Base-by-base conservation (phyloP, 2,329 filamentous ascomycete species). In the Knufia petricola region DNA sequence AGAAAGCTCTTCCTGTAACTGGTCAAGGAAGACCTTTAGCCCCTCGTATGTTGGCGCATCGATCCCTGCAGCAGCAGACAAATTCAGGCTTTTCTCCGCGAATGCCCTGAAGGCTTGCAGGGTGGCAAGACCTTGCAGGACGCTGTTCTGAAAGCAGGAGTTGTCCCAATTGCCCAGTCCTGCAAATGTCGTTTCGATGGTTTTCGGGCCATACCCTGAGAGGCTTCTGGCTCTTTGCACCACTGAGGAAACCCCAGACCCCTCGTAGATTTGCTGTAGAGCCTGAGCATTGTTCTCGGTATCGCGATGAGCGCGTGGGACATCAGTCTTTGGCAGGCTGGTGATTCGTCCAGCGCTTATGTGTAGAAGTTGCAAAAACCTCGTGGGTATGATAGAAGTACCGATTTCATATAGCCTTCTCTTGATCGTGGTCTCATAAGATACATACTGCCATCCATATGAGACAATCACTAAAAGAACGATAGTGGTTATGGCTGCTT, bases 131-230 rank as follows among this genome's bases (percentile, higher is more conserved):
- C 83, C 82, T 64, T 95, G 88, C 9, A 98, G 79, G 17, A 95
- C 83, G 62, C 89, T 95, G 66, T 98, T 98, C 66, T 96, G 92
- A 64, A 94, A 98, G 70, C 92, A 96, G 1, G 88, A 95, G 63
- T 95, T 95, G 69, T 94, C 87, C 69, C 82, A 83, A 64, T 98
- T 98, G 8, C 87, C 87, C 46, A 96, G 69, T 0, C 92, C 92
- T 3, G 71, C 65, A 17, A 42, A 42, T 3, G 37, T 23, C n/a
- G 24, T 31, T 21, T 41, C 37, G 24, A 19, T 9, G 13, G 17
- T 21, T 20, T 31, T 42, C 3, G 58, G 64, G 71, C 75, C 43
- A 73, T 84, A 67, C 34, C 66, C 71, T 1, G 76, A 76, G 40
- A 82, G 62, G 10, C 72, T 74, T 32, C 69, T 71, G 2, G 81